phyloP scores from a whole-genome alignment of 2,329 filamentous ascomycete genomes.

The Westerdykella aurantiaca region DNA sequence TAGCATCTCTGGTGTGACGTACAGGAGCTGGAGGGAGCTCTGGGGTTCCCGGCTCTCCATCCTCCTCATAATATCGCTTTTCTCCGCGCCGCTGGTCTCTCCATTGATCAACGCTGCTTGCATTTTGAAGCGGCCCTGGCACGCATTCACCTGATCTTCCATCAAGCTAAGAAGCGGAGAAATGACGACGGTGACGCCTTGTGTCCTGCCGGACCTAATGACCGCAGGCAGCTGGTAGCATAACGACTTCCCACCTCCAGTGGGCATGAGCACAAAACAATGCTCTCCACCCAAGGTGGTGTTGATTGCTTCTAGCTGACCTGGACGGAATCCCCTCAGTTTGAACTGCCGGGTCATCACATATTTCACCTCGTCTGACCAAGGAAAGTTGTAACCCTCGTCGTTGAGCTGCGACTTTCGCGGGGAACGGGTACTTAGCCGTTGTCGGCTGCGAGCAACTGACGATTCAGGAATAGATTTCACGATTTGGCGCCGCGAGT shows the following conservation, averaged over 20 bases:
- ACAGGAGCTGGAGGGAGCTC: slow-evolving; percentile 75
- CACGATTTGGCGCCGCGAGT: slow-evolving; percentile 9
- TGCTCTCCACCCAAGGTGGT: slow-evolving; percentile 82
- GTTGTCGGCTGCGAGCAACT: slow-evolving; percentile 14
- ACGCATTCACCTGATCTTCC: slow-evolving; percentile 90
- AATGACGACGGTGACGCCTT: slow-evolving; percentile 87
- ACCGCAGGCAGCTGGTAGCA: slow-evolving; percentile 94
- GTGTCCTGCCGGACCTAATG: slow-evolving; percentile 71
- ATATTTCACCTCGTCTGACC: slow-evolving; percentile 79
- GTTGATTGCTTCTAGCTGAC: slow-evolving; percentile 94
- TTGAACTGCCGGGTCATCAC: slow-evolving; percentile 79
- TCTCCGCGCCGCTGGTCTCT: slow-evolving; percentile 60
- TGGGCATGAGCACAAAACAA: slow-evolving; percentile 95
- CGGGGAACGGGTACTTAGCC: slow-evolving; percentile 17
- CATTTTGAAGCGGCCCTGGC: slow-evolving; percentile 63
- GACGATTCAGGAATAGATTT: slow-evolving; percentile 31
- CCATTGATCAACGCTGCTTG: slow-evolving; percentile 78
- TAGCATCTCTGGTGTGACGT: slow-evolving; percentile 96
- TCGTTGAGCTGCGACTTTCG: slow-evolving; percentile 23
- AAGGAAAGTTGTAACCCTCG: slow-evolving; percentile 46
- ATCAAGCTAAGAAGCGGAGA: slow-evolving; percentile 92
- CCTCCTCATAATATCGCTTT: slow-evolving; percentile 59
- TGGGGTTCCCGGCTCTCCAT: slow-evolving; percentile 63
- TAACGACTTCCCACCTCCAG: slow-evolving; percentile 90
- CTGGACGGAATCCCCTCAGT: slow-evolving; percentile 78